phyloP scores from a whole-genome alignment of 768 basidiomycete species.

The Mycena floridula region DNA sequence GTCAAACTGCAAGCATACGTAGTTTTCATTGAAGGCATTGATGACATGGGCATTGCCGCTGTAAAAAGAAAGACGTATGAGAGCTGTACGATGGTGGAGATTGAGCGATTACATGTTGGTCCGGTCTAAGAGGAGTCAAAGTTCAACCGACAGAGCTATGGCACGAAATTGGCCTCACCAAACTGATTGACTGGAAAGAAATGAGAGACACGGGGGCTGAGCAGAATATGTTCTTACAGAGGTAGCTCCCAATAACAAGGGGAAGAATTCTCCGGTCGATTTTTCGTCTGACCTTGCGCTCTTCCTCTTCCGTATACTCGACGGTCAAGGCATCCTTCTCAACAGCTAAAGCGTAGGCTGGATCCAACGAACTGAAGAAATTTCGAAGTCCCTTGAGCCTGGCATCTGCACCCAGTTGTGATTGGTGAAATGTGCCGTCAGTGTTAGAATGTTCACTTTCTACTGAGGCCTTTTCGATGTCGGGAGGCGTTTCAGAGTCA shows the following conservation, averaged over 20 bases:
- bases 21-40: slow-evolving; percentile 45
- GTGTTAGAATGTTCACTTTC: too few relatives aligned
- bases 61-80: not conserved
- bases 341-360: slow-evolving; percentile 41
- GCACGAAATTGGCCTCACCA: slow-evolving; percentile 20
- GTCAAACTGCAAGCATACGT: slow-evolving; percentile 35
- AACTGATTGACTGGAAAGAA: slow-evolving; percentile 36
- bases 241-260: slow-evolving; percentile 37
- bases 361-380: slow-evolving; percentile 44
- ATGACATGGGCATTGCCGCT: slow-evolving; percentile 56
- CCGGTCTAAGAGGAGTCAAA: slow-evolving; percentile 32
- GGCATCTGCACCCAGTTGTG: too few relatives aligned
- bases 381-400: too few relatives aligned
- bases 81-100: slow-evolving; percentile 1
- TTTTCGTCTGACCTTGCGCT: slow-evolving; percentile 36
- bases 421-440: too few relatives aligned
- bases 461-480: too few relatives aligned
- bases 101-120: slow-evolving; percentile 41
- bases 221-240: slow-evolving; percentile 34
- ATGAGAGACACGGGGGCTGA: not conserved
- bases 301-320: slow-evolving; percentile 43
- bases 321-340: slow-evolving; percentile 43
- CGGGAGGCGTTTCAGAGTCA: too few relatives aligned
- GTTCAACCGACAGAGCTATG: not conserved
- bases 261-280: slow-evolving; percentile 47